Evolutionary conservation across 805 yeast species (phyloP), one percentile per base, ranked within the genome.

Genomic region (Cyberlindnera mrakii): DNA sequence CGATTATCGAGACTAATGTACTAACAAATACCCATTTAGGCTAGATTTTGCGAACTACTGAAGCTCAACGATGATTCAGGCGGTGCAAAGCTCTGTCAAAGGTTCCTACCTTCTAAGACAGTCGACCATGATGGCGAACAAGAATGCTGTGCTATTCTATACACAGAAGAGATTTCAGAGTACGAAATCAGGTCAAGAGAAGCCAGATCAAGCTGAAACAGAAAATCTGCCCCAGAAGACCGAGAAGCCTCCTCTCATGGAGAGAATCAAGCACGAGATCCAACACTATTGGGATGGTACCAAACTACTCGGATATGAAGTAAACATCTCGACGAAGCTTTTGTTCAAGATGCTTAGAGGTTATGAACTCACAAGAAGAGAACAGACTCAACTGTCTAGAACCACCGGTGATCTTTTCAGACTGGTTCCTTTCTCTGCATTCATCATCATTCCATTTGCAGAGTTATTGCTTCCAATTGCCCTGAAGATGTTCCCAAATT

Each of bases 251-350:
- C 66, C 88, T 1, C 35, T 86, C n/a, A 82, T 90, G 95, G 82
- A 80, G 35, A 82, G 80, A 60, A 80, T 91, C 45, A 91, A 89
- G 61, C 91, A 86, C 57, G 97, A 85, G 63, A 87, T 84, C 5
- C 77, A 78, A 40, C 99, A 91, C 64, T 90, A 89, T 64, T 87
- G 96, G 96, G 85, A 81, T 58, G 99, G 99, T 42, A 90, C 99
- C 17, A 91, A 90, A 66, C 75, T 93, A 43, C 70, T 91, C 37
- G 98, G 98, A 3, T 78, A 86, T 56, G 99, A 93, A 66, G 75
- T 89, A 40, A 84, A 79, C 61, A 83, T 93, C 35, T 85, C 96
- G 2, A 77, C 86, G 34, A 85, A 87, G 63, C 75, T 91, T 39
- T 70, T 89, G 39, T 64, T 85, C 58, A 93, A 88, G 60, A 72